A percentile compares a stretch with the other conserved stretches of the same genome.
Evolutionary conservation across 495 filamentous ascomycete genomes (phyloP).

Genomic region (Cetradonia linearis): DNA sequence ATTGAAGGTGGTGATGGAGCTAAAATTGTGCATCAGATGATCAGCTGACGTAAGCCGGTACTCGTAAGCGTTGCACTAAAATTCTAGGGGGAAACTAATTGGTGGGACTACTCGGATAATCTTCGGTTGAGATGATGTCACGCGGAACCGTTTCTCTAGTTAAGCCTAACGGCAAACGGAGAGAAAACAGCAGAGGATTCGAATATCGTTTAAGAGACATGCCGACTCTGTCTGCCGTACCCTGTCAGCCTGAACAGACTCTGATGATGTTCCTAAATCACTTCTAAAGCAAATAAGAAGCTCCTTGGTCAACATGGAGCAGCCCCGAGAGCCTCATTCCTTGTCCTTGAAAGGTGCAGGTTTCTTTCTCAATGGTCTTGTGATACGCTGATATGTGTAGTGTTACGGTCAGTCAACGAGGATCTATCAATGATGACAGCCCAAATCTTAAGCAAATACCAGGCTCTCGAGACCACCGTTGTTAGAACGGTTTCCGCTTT

Average conservation of each 20-base stretch:
- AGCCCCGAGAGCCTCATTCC: constrained; percentile 61
- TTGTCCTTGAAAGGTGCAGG: constrained; percentile 72
- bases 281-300: neutral
- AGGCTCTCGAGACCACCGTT: constrained; percentile 49
- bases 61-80: no score
- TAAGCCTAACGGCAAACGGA: neutral
- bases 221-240: neutral
- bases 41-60: no score
- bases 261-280: neutral
- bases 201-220: neutral
- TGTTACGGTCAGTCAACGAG: constrained; percentile 38
- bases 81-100: no score
- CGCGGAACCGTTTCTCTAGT: neutral
- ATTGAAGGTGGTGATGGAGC: no score
- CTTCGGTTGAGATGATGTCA: neutral
- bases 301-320: constrained; percentile 6
- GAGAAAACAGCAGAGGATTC: neutral
- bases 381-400: constrained; percentile 31
- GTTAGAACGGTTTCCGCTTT: constrained; percentile 48
- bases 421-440: neutral
- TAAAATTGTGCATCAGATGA: no score
- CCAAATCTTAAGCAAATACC: neutral
- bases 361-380: constrained; percentile 2
- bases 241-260: neutral
- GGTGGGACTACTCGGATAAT: no score